Evolutionary conservation across 2,329 filamentous ascomycete species (phyloP).

Genomic region (Chaetomiaceae sp.): DNA sequence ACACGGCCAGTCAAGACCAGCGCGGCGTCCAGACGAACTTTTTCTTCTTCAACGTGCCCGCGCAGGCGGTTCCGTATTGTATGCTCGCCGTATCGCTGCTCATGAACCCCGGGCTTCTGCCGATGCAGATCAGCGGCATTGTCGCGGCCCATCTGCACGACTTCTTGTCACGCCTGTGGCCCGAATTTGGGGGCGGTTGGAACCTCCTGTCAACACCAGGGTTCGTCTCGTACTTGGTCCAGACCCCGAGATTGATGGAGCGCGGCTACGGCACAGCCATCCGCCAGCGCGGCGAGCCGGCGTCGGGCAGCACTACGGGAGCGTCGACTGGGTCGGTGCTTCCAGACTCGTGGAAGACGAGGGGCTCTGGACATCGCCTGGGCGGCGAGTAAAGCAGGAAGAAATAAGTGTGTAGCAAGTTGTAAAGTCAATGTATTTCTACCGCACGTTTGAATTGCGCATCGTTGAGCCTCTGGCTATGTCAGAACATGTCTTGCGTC

Average conservation of each 20-base stretch:
- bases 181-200: slow-evolving; percentile 77
- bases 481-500: background rate
- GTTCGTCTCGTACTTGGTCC: slow-evolving; percentile 65
- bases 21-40: slow-evolving; percentile 71
- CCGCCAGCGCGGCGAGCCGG: slow-evolving; percentile 32
- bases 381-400: slow-evolving; percentile 39
- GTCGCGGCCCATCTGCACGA: slow-evolving; percentile 85
- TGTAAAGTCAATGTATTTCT: background rate
- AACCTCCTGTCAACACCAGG: slow-evolving; percentile 72
- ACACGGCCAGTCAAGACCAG: slow-evolving; percentile 83
- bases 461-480: background rate
- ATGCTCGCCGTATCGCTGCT: slow-evolving; percentile 74
- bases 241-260: slow-evolving; percentile 43
- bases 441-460: background rate
- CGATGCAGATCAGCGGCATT: slow-evolving; percentile 71
- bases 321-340: slow-evolving; percentile 46
- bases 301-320: slow-evolving; percentile 40
- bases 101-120: slow-evolving; percentile 53
- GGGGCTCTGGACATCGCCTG: slow-evolving; percentile 59
- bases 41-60: slow-evolving; percentile 77
- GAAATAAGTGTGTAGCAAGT: slow-evolving; percentile 2
- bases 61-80: slow-evolving; percentile 74
- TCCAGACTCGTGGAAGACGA: slow-evolving; percentile 60
- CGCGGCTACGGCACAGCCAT: slow-evolving; percentile 62
- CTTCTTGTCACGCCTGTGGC: slow-evolving; percentile 83